Base-by-base conservation (phyloP, 768 basidiomycete species). In the Rhizopogon sp. region DNA sequence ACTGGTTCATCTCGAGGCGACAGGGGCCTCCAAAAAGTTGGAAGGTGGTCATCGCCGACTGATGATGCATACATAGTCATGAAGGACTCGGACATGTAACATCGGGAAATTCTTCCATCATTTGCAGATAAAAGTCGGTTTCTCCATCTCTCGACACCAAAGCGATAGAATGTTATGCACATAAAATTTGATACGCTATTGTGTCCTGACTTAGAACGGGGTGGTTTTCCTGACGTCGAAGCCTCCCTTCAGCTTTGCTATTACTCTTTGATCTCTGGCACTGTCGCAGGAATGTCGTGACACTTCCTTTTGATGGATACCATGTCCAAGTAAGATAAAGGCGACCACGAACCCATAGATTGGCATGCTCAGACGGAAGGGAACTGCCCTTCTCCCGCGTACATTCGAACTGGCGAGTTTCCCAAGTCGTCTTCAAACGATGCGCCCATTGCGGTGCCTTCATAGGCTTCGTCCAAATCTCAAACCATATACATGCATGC, bases 311-410 rank as follows among this genome's bases (percentile, higher is more conserved):
- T 68, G 25, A 20, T 20, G 14, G 68, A 68, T n/a, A 62, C 62
- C 25, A 64, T 60, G 2, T 39, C 25, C 22, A 60, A 62, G 39
- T 47, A 13, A 1, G 63, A 39, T 3, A 57, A 40, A 1, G 63
- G 62, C 8, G 64, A 66, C 10, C 31, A 68, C n/a, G 66, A 70
- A 39, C 58, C 68, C 14, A 56, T 68, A 9, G 58, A 68, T 45
- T 68, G 66, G 68, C 62, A 41, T n/a, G 62, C 60, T 3, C 58
- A 50, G 20, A 64, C 62, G 20, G 56, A 60, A 0, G 25, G 66
- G 66, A 13, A 60, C 62, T 8, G 66, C 58, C 1, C 51, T 68
- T n/a, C 64, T 70, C 22, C 56, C 68, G 16, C 33, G 54, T 41
- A 5, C 60, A 8, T 52, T 56, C 13, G 59, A 69, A 42, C 46